phyloP scores from a whole-genome alignment of 306 rosid genomes.

The Sicyos baderoa region DNA sequence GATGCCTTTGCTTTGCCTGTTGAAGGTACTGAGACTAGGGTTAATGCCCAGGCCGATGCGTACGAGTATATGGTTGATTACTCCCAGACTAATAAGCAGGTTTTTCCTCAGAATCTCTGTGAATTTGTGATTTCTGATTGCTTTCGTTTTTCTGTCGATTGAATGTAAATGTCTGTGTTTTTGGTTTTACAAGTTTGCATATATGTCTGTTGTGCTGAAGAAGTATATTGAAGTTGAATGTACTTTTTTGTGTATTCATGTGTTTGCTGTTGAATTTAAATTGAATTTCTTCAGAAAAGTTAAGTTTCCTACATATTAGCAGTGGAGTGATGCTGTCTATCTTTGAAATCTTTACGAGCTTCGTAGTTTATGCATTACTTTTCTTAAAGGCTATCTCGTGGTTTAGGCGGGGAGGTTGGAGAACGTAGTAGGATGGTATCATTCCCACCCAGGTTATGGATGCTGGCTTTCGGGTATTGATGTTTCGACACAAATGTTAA shows the following conservation, averaged over 20 bases:
- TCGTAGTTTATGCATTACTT: neutral
- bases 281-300: slow-evolving; percentile 6
- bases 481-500: slow-evolving; percentile 88
- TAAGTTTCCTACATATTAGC: neutral
- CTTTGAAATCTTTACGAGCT: neutral
- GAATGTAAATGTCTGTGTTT: neutral
- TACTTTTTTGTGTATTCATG: neutral
- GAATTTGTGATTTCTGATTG: neutral
- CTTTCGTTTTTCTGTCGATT: neutral
- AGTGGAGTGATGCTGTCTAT: neutral
- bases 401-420: slow-evolving; percentile 82
- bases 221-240: neutral
- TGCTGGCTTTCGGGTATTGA: slow-evolving; percentile 99
- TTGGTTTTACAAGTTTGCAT: neutral
- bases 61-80: slow-evolving; percentile 95
- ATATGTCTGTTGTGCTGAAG: neutral
- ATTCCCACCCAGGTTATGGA: slow-evolving; percentile 97
- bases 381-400: neutral
- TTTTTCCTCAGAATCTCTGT: slow-evolving; percentile 15
- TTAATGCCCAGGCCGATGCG: slow-evolving; percentile 98
- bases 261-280: neutral
- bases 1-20: slow-evolving; percentile 94
- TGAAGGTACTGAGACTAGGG: slow-evolving; percentile 96
- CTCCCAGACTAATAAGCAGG: slow-evolving; percentile 91
- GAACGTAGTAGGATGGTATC: slow-evolving; percentile 97